phyloP scores from a whole-genome alignment of 495 filamentous ascomycete species.

The Tricharina praecox region DNA sequence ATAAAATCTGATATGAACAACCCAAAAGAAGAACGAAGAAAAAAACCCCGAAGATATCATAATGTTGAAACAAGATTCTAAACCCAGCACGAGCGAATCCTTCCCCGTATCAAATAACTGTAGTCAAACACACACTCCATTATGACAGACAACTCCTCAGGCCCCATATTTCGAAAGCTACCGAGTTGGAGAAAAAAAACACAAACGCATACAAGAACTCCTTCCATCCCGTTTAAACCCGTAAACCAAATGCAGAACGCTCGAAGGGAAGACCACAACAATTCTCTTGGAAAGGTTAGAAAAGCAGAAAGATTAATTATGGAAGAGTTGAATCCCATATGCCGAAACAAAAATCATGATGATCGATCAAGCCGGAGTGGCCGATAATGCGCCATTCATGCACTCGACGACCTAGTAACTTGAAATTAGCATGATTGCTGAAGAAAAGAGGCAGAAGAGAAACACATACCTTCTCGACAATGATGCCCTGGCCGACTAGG shows the following conservation, averaged over 20 bases:
- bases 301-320: neutral
- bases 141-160: too few species aligned
- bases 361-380: neutral
- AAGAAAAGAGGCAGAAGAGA: neutral
- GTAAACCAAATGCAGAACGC: neutral
- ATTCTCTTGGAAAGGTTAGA: neutral
- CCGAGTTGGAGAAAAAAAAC: neutral
- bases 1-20: too few species aligned
- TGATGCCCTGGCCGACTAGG: slow-evolving; percentile 64
- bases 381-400: slow-evolving; percentile 4
- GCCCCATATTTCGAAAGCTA: neutral
- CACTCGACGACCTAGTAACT: neutral
- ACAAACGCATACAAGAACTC: neutral
- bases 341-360: neutral
- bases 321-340: neutral
- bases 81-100: too few species aligned
- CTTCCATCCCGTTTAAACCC: neutral
- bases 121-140: too few species aligned
- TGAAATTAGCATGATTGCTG: neutral
- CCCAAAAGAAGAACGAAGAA: neutral
- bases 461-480: slow-evolving; percentile 41
- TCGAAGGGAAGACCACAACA: neutral
- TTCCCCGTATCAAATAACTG: too few species aligned
- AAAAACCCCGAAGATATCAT: neutral
- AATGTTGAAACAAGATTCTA: neutral